Percentiles rank a stretch among this genome's conserved stretches.
Evolutionary conservation across 306 rosid species (phyloP).

Genomic region (Cucurbita pepo): DNA sequence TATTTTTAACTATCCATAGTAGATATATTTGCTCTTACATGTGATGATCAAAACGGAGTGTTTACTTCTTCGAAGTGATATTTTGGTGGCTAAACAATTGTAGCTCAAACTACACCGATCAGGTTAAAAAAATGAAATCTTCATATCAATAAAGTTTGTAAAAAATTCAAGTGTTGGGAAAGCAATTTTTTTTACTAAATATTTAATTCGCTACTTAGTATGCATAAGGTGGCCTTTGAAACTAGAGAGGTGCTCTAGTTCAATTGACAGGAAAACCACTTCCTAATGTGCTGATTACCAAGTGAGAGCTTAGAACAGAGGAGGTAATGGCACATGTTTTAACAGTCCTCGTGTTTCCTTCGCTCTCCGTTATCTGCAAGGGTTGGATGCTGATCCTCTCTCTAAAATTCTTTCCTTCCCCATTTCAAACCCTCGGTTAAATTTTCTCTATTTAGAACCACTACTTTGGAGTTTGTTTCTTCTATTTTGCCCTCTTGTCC

Average conservation of each 20-base stretch:
- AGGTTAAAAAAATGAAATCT: no score
- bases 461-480: not conserved
- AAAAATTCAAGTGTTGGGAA: no score
- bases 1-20: no score
- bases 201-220: not conserved
- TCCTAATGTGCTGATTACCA: not conserved
- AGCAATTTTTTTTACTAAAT: no score
- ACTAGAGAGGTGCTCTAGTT: not conserved
- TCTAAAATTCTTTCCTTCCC: slow-evolving; percentile 30
- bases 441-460: not conserved
- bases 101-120: no score
- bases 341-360: slow-evolving; percentile 63
- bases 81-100: no score
- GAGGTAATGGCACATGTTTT: slow-evolving; percentile 53
- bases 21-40: no score
- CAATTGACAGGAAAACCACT: not conserved
- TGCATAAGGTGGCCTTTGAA: not conserved
- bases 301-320: not conserved
- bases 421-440: slow-evolving; percentile 27
- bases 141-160: no score
- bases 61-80: no score
- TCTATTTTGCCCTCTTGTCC: not conserved
- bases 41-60: no score
- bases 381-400: slow-evolving; percentile 16
- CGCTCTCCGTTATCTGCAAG: slow-evolving; percentile 36